Percentiles rank a stretch among this genome's conserved stretches.
These are phyloP conservation scores for Linnemannia elongata DNA, from an alignment of 192 early-diverging fungal genomes.

Conservation along the genomic window DNA sequence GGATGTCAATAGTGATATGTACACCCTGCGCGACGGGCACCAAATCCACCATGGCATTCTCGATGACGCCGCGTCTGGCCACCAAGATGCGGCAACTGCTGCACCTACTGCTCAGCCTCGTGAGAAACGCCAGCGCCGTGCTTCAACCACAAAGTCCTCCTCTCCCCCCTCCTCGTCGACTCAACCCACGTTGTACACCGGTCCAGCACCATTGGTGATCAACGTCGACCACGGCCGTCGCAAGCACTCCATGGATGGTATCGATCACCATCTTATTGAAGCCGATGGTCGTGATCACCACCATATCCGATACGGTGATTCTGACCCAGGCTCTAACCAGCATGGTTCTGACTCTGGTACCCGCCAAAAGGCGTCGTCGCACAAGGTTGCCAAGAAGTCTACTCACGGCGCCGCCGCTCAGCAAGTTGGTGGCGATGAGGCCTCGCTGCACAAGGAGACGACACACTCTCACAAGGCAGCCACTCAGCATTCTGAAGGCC, in stretches of 20 bases:
- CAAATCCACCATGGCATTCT: neutral
- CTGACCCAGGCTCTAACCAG: neutral
- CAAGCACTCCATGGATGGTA: conserved; percentile 14
- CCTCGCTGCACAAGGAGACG: neutral
- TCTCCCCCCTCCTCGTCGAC: neutral
- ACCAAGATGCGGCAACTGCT: neutral
- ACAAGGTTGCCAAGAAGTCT: conserved; percentile 3
- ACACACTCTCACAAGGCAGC: neutral
- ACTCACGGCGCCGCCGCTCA: neutral
- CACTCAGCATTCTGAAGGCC: neutral
- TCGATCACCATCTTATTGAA: conserved; percentile 22
- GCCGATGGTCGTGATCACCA: conserved; percentile 26
- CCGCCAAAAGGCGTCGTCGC: neutral
- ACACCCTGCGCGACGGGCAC: neutral
- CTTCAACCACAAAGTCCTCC: neutral
- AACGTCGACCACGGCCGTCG: conserved; percentile 11
- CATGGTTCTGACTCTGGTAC: neutral
- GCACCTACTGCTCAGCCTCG: neutral
- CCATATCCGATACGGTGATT: conserved; percentile 20
- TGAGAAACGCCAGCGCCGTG: neutral
- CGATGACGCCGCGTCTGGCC: neutral
- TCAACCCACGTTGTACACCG: neutral
- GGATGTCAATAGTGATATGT: neutral
- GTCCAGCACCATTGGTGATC: conserved; percentile 8
- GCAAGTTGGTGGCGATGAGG: neutral